Conservation (phyloP, 352 stramenopile genomes). For the Peronospora farinosa region DNA sequence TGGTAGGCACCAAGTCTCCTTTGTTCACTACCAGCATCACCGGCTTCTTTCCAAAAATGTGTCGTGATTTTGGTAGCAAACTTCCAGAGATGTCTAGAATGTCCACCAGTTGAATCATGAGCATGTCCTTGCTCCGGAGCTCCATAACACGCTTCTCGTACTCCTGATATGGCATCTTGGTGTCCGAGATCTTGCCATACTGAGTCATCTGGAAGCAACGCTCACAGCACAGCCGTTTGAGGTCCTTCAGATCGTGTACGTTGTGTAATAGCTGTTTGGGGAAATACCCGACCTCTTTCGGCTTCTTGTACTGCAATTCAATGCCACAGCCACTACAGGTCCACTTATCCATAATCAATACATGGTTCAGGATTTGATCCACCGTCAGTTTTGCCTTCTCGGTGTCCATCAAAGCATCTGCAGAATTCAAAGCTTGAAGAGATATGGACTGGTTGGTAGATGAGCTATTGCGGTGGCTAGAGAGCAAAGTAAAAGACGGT, state of each 20-base stretch:
- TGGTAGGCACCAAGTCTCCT: slow-evolving; percentile 80
- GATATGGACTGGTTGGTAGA: slow-evolving; percentile 6
- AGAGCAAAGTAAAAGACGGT: slow-evolving; percentile 1
- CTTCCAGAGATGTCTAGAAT: slow-evolving; percentile 89
- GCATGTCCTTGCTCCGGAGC: slow-evolving; percentile 79
- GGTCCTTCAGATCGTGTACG: slow-evolving; percentile 55
- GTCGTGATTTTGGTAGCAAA: slow-evolving; percentile 75
- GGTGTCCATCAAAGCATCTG: neutral
- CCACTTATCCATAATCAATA: slow-evolving; percentile 81
- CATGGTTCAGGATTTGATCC: slow-evolving; percentile 60
- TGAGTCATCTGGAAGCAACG: slow-evolving; percentile 85
- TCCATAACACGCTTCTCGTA: slow-evolving; percentile 86
- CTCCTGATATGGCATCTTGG: slow-evolving; percentile 77
- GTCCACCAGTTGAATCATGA: slow-evolving; percentile 89
- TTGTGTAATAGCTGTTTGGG: slow-evolving; percentile 58
- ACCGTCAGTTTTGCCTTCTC: slow-evolving; percentile 26
- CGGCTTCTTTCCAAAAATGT: slow-evolving; percentile 87
- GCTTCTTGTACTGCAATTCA: slow-evolving; percentile 63
- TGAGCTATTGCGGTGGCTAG: slow-evolving; percentile 20
- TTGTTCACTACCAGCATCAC: slow-evolving; percentile 90
- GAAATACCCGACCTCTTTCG: slow-evolving; percentile 59
- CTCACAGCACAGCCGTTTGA: slow-evolving; percentile 78
- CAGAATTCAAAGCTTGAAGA: neutral
- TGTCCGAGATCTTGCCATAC: slow-evolving; percentile 81
- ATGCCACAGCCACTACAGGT: slow-evolving; percentile 80